Base-by-base conservation (phyloP, 345 rosid species). In the Eucalyptus cloeziana region DNA sequence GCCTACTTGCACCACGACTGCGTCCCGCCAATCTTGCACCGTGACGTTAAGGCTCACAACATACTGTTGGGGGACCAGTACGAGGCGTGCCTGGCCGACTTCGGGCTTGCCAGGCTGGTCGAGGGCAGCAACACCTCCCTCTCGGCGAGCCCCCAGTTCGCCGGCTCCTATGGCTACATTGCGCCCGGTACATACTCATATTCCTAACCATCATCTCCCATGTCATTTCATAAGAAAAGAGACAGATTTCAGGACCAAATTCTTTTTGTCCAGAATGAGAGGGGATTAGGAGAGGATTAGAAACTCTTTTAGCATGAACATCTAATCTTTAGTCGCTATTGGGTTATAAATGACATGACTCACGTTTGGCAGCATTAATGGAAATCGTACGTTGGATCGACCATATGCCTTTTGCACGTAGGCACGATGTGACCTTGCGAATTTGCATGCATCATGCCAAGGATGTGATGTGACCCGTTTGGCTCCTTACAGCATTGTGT, bases 121-220 rank as follows among this genome's bases (percentile, higher is more conserved):
- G 95, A 94, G 86, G 95, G 93, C 7, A 94, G 92, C 27, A 91
- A 86, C 3, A 90, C 90, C 50, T 90, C 97, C 3, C 92, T 95
- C 86, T 92, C 95, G 1, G 93, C 91, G 2, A 93, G 89, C 88
- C 98, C 96, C 0, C 94, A 96, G 49, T 90, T 96, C 76, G 99
- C 96, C 7, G 99, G 99, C 43, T 97, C 99, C 56, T 96, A 95
- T 30, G 99, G 99, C 62, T 97, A 97, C 97, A 96, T 97, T 50
- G 99, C 99, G 22, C 99, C 99, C 0, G 99, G 99, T 94, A 89
- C 89, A 93, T 88, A 22, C 87, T 87, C 87, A 4, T 43, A 8
- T 40, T 13, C n/a, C 37, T 60, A 30, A 10, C 37, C 49, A 14
- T 56, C 47, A 33, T 88, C 13, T 88, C 2, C n/a, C 40, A 58